Evolutionary conservation across 805 yeast species (phyloP).

Genomic region (Grigorovia transvaalensis): DNA sequence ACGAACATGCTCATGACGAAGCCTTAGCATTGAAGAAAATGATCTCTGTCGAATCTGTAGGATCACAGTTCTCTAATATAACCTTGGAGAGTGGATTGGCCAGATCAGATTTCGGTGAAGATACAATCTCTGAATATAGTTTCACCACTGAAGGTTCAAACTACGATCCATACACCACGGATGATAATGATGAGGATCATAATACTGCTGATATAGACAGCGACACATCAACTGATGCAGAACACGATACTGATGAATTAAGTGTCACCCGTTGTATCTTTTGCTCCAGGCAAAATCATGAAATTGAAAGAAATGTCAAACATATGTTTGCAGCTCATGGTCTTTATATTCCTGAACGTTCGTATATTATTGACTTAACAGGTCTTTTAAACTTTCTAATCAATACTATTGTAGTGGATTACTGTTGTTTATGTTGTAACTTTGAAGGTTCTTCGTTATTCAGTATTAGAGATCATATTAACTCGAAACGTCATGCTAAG

Average conservation of each 20-base stretch:
- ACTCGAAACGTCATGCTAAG: constrained; percentile 74
- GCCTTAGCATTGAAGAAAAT: constrained; percentile 20
- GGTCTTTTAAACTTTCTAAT: constrained; percentile 72
- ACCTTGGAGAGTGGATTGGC: constrained; percentile 27
- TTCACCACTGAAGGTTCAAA: constrained; percentile 32
- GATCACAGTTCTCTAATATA: constrained; percentile 42
- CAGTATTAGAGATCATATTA: constrained; percentile 83
- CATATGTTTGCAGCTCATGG: constrained; percentile 82
- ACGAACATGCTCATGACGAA: neutral
- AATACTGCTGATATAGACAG: constrained; percentile 18
- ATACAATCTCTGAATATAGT: constrained; percentile 43
- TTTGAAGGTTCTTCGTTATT: constrained; percentile 79
- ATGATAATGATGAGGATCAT: constrained; percentile 22
- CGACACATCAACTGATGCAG: constrained; percentile 10
- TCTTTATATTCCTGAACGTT: constrained; percentile 74
- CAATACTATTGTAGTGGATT: constrained; percentile 74
- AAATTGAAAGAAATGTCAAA: constrained; percentile 47
- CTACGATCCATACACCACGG: constrained; percentile 23
- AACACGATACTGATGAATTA: constrained; percentile 11
- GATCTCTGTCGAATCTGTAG: constrained; percentile 42
- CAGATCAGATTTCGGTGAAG: constrained; percentile 30
- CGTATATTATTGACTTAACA: constrained; percentile 51
- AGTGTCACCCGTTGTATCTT: constrained; percentile 34
- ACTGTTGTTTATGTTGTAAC: constrained; percentile 70
- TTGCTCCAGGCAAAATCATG: constrained; percentile 44